Evolutionary conservation across 345 rosid species (phyloP), one percentile per base, ranked within the genome.

Genomic region (Pistacia vera): DNA sequence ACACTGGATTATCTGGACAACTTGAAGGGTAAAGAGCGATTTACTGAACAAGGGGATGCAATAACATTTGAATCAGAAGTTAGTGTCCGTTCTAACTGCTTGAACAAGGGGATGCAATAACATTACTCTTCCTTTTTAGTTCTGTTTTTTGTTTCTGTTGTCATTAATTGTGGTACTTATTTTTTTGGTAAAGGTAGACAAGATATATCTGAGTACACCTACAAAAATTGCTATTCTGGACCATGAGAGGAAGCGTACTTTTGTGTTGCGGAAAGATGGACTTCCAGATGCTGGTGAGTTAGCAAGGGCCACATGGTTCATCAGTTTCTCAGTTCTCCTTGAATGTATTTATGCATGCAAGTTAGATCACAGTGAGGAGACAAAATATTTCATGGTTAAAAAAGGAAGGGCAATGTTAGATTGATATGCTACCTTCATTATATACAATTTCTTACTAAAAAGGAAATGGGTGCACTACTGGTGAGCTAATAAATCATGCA

Each of bases 41-140:
- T 87, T 76, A 89, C 92, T 12, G 92, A 89, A 74, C 92, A 89
- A 65, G 90, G 90, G 38, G 92, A 89, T 78, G 92, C 92, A 70
- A 77, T 89, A 79, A 82, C 86, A 63, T 89, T 89, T 79, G 92
- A 89, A 81, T 83, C 90, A 46, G 90, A 89, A 81, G 92, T 87
- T 74, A 75, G 80, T 82, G 33, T 62, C 68, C 64, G 67, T 33
- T n/a, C 10, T 44, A 20, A 60, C 51, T 35, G 16, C 51, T 60
- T 76, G 41, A 63, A 30, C 33, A 30, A 30, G 33, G 33, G 33
- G 33, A 30, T 30, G 33, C 13, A 56, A 3, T n/a, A 13, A 4
- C 28, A 25, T 57, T 22, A 12, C 4, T 20, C 52, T 71, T 52
- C 44, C 58, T 8, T 52, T 5, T 48, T 48, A 35, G 35, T n/a